Evolutionary conservation across 257 asterid species (phyloP).

Genomic region (Nicotiana paniculata): DNA sequence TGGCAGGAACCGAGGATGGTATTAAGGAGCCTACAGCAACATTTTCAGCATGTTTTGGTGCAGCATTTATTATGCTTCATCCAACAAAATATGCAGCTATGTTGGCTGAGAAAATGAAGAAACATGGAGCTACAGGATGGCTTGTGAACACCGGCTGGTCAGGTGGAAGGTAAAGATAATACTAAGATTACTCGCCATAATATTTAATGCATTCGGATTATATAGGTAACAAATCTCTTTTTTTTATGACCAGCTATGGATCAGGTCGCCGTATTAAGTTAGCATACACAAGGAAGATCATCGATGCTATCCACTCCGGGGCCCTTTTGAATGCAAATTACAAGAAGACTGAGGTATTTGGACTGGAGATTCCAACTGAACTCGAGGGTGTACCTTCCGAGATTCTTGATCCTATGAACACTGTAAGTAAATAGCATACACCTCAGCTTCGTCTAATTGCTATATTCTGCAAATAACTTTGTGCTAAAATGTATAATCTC

Average conservation of each 20-base stretch:
- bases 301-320: constrained; percentile 83
- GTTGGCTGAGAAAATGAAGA: constrained; percentile 80
- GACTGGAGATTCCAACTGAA: constrained; percentile 79
- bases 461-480: not conserved
- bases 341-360: constrained; percentile 72
- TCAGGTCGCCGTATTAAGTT: constrained; percentile 73
- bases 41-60: constrained; percentile 94
- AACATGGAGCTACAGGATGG: constrained; percentile 91
- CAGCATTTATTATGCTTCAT: constrained; percentile 92
- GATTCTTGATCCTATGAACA: constrained; percentile 76
- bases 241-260: constrained; percentile 51
- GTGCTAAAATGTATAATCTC: not conserved
- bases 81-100: constrained; percentile 88
- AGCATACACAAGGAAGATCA: constrained; percentile 83
- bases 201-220: not conserved
- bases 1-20: constrained; percentile 97
- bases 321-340: constrained; percentile 52
- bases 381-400: constrained; percentile 88
- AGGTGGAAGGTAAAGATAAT: constrained; percentile 63
- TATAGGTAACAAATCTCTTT: not conserved
- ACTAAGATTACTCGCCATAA: not conserved
- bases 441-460: not conserved
- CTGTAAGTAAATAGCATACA: constrained; percentile 42
- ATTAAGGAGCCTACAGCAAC: constrained; percentile 93
- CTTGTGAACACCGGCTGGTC: constrained; percentile 98